Conservation (phyloP, 179 eudicot genomes). For the Gypsophila paniculata region DNA sequence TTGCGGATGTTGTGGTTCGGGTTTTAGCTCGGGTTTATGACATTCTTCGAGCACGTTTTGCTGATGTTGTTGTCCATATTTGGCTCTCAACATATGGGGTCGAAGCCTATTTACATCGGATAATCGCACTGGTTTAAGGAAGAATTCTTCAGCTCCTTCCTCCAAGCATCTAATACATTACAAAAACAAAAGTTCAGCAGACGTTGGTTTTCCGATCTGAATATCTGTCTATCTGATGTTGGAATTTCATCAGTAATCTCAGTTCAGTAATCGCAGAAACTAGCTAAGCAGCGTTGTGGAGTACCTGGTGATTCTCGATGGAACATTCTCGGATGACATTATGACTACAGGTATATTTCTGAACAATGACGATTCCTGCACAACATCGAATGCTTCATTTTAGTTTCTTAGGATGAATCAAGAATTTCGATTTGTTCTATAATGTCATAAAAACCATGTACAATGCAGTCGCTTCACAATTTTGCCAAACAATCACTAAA, state of each 20-base stretch:
- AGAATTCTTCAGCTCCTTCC: conserved; percentile 90
- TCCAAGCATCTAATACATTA: conserved; percentile 66
- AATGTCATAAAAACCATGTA: neutral
- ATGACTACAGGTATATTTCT: conserved; percentile 87
- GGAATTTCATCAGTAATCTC: neutral
- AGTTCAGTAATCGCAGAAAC: neutral
- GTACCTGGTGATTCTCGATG: conserved; percentile 69
- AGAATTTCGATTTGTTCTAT: neutral
- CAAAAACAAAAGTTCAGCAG: neutral
- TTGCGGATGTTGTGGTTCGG: conserved; percentile 17
- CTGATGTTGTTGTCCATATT: conserved; percentile 33
- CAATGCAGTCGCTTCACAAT: neutral
- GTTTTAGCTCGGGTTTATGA: conserved; percentile 20
- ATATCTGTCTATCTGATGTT: neutral
- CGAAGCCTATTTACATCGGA: conserved; percentile 74
- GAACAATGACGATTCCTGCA: conserved; percentile 71
- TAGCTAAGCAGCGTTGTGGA: neutral
- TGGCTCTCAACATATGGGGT: conserved; percentile 79
- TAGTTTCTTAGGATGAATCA: neutral
- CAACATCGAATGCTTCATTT: conserved; percentile 5
- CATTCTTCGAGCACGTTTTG: conserved; percentile 31
- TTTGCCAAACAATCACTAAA: neutral
- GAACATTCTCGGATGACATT: conserved; percentile 95
- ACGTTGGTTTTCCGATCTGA: neutral
- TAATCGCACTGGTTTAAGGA: conserved; percentile 71